Evolutionary conservation across 306 rosid genomes (phyloP).

Genomic region (Pyrus bretschneideri): DNA sequence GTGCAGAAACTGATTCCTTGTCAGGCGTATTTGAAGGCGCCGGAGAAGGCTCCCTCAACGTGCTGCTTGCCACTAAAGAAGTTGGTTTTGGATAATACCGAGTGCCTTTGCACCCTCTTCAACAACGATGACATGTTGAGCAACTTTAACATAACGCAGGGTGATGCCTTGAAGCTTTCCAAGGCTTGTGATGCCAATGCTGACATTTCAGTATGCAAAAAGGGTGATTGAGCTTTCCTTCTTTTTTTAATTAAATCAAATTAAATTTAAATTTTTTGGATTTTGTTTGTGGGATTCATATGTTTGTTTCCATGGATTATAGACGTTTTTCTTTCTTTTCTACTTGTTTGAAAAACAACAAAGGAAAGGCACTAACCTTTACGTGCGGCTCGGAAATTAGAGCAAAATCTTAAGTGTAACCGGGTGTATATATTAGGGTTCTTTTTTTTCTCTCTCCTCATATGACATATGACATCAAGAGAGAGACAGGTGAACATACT

Average conservation of each 20-base stretch:
- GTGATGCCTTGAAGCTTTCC: slow-evolving; percentile 38
- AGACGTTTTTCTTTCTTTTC: neutral
- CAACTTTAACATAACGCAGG: slow-evolving; percentile 24
- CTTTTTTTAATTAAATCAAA: too few relatives aligned
- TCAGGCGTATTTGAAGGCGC: slow-evolving; percentile 20
- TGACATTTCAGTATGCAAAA: slow-evolving; percentile 32
- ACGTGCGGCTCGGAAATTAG: neutral
- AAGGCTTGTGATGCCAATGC: slow-evolving; percentile 32
- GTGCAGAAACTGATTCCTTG: slow-evolving; percentile 52
- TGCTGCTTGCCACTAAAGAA: slow-evolving; percentile 46
- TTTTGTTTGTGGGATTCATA: neutral
- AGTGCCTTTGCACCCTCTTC: slow-evolving; percentile 44
- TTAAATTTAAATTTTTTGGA: neutral
- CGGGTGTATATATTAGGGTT: neutral
- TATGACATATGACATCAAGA: too few relatives aligned
- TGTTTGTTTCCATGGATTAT: neutral
- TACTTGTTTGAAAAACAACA: neutral
- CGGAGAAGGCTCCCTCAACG: slow-evolving; percentile 10
- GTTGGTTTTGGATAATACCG: neutral
- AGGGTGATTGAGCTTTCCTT: slow-evolving; percentile 14
- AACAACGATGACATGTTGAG: slow-evolving; percentile 7
- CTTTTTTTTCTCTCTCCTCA: too few relatives aligned
- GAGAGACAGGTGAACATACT: neutral
- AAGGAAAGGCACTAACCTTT: neutral
- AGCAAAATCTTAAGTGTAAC: neutral